Evolutionary conservation across 768 basidiomycete species (phyloP).

Genomic region (Nidula microcarpa): DNA sequence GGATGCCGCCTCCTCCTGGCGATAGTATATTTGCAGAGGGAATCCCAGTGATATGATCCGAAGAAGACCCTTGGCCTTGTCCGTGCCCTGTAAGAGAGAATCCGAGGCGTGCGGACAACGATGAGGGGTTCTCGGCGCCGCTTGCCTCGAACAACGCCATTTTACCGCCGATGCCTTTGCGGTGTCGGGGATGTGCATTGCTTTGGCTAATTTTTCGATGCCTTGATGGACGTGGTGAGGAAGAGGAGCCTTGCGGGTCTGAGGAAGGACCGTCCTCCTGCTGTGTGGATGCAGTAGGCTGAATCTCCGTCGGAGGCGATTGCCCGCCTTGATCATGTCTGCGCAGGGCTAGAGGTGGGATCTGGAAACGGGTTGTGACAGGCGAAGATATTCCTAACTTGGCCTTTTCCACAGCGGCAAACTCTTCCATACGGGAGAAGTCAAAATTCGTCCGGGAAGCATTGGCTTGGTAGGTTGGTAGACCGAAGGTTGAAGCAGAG

Average conservation of each 20-base stretch:
- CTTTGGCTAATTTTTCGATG: slow-evolving; percentile 89
- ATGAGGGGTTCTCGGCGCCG: slow-evolving; percentile 42
- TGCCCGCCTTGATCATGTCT: background rate
- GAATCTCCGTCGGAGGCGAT: background rate
- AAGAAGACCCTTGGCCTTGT: slow-evolving; percentile 12
- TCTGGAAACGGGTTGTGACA: slow-evolving; percentile 30
- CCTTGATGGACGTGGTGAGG: slow-evolving; percentile 38
- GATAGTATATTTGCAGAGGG: slow-evolving; percentile 12
- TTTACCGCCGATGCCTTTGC: slow-evolving; percentile 70
- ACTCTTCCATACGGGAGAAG: slow-evolving; percentile 75
- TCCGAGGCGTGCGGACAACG: slow-evolving; percentile 38
- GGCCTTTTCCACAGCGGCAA: slow-evolving; percentile 66
- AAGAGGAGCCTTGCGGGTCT: slow-evolving; percentile 7
- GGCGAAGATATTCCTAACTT: slow-evolving; percentile 57
- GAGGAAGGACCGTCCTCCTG: slow-evolving; percentile 9
- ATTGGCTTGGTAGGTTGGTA: slow-evolving; percentile 71
- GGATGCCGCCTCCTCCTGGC: slow-evolving; percentile 23
- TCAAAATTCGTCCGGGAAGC: slow-evolving; percentile 60
- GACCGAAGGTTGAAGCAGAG: slow-evolving; percentile 35
- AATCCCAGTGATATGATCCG: slow-evolving; percentile 19
- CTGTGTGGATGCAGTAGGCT: too few species aligned
- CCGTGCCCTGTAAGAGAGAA: slow-evolving; percentile 15
- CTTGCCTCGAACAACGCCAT: slow-evolving; percentile 84
- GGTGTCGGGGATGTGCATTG: slow-evolving; percentile 61
- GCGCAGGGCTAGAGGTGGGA: slow-evolving; percentile 15